Evolutionary conservation across 805 yeast species (phyloP).

Genomic region (Schwanniomyces vanrijiae): DNA sequence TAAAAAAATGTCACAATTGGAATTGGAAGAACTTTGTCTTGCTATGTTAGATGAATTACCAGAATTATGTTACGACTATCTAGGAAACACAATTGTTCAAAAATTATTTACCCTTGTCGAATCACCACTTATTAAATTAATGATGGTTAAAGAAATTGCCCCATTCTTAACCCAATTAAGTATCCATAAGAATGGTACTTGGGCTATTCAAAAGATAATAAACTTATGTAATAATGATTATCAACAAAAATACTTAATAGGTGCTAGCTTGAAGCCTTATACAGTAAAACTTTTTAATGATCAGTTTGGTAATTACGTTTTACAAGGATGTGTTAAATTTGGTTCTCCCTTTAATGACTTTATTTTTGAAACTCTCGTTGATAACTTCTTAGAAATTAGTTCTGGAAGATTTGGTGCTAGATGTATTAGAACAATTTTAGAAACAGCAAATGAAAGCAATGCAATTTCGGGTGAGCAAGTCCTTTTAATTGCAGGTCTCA

Average conservation of each 20-base stretch:
- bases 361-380: constrained; percentile 77
- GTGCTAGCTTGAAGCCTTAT: constrained; percentile 71
- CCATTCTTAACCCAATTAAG: constrained; percentile 89
- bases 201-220: constrained; percentile 98
- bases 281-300: constrained; percentile 86
- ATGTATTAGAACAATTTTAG: constrained; percentile 90
- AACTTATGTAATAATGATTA: constrained; percentile 57
- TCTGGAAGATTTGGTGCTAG: constrained; percentile 93
- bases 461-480: constrained; percentile 58
- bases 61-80: constrained; percentile 85
- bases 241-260: constrained; percentile 58
- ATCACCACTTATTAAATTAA: constrained; percentile 68
- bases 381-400: constrained; percentile 76
- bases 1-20: constrained; percentile 44
- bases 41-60: constrained; percentile 89
- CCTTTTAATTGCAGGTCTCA: constrained; percentile 70
- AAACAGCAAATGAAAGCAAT: constrained; percentile 54
- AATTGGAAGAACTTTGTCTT: constrained; percentile 77
- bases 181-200: constrained; percentile 95
- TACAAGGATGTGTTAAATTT: constrained; percentile 91
- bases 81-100: constrained; percentile 95
- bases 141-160: constrained; percentile 74
- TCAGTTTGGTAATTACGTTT: constrained; percentile 94
- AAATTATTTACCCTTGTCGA: constrained; percentile 72
- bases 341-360: constrained; percentile 88